Evolutionary conservation across 2,329 filamentous ascomycete genomes (phyloP).

Genomic region (Paecilomyces formosus): DNA sequence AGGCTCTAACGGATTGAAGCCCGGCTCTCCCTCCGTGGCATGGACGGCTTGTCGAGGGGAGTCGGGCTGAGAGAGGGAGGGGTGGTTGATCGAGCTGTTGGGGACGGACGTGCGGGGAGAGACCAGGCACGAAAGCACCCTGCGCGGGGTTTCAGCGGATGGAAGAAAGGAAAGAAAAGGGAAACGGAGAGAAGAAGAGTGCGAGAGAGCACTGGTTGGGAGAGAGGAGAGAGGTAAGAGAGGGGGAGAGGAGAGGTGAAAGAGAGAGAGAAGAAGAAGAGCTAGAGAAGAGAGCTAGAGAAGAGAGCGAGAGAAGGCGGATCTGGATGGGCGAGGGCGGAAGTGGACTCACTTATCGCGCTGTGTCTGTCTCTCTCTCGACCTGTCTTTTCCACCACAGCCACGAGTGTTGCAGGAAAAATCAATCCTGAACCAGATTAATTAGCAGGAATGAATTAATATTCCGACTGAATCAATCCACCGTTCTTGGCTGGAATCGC

Average conservation of each 20-base stretch:
- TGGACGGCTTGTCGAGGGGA: not conserved
- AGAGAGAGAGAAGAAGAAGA: slow-evolving; percentile 1
- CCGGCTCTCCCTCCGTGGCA: not conserved
- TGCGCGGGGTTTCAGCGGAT: not conserved
- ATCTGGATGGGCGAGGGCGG: not conserved
- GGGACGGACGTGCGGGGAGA: not conserved
- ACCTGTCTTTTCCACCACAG: too few species aligned
- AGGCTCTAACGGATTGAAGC: not conserved
- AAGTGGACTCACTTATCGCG: too few species aligned
- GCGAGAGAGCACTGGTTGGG: slow-evolving; percentile 2
- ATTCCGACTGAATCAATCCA: too few species aligned
- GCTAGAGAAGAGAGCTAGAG: slow-evolving; percentile 3
- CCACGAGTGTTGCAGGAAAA: too few species aligned
- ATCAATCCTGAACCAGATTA: too few species aligned
- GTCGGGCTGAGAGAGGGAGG: not conserved
- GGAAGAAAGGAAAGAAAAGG: slow-evolving; percentile 1
- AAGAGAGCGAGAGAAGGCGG: slow-evolving; percentile 6
- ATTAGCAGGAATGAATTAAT: too few species aligned
- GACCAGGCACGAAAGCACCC: not conserved
- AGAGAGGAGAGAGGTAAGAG: slow-evolving; percentile 4
- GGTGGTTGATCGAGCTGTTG: not conserved
- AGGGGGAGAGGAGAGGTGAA: slow-evolving; percentile 1
- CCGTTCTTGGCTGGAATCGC: not conserved
- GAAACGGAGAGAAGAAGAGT: slow-evolving; percentile 1
- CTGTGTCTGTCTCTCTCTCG: too few species aligned